Evolutionary conservation across 805 yeast genomes (phyloP).

Genomic region (Metschnikowia borealis): DNA sequence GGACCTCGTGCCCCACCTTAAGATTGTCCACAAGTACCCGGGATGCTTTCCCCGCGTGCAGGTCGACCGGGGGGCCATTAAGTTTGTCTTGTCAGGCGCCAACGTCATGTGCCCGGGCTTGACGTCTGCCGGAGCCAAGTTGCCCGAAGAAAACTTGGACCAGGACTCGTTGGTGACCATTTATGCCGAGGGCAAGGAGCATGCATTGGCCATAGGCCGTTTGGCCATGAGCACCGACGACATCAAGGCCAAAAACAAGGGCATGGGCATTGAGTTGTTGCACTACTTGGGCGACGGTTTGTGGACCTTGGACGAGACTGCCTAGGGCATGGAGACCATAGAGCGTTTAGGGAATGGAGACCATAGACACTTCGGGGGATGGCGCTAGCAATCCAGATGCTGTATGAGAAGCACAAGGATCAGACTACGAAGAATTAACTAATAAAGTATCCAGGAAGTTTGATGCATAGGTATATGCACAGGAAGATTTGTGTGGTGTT

Average conservation of each 20-base stretch:
- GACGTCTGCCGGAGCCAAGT: constrained; percentile 76
- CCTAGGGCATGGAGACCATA: background rate
- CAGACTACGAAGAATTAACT: no score
- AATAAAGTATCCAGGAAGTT: no score
- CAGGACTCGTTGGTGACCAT: constrained; percentile 73
- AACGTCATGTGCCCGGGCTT: constrained; percentile 96
- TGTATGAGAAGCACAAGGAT: no score
- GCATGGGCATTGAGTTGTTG: constrained; percentile 80
- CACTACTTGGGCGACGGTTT: constrained; percentile 88
- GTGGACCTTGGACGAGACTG: constrained; percentile 54
- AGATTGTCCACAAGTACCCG: constrained; percentile 77
- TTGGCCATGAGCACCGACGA: constrained; percentile 86
- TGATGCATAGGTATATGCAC: no score
- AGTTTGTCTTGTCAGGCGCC: constrained; percentile 92
- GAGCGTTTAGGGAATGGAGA: background rate
- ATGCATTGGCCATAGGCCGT: constrained; percentile 88
- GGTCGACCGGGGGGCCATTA: constrained; percentile 95
- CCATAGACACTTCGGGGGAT: no score
- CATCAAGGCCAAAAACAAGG: constrained; percentile 76
- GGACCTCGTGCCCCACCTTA: constrained; percentile 71
- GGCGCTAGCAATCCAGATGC: no score
- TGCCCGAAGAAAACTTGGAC: constrained; percentile 70
- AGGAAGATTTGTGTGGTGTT: no score
- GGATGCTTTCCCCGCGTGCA: constrained; percentile 77
- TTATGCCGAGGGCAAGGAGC: constrained; percentile 89